Conservation (phyloP, 176 grass and related monocot species). For the Lolium multiflorum region DNA sequence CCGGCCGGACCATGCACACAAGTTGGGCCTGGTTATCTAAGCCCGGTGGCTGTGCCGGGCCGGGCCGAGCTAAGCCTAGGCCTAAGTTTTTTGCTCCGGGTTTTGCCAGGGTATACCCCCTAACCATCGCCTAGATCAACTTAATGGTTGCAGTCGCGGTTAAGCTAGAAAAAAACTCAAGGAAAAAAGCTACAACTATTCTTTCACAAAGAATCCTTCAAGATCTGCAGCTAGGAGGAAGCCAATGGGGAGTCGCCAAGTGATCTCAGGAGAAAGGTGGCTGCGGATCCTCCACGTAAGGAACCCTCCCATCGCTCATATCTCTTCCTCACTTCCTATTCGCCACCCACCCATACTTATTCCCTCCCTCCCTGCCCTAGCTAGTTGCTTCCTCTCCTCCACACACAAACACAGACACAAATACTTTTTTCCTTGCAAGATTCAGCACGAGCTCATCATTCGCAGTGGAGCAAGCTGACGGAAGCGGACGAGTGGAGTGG, state of each 20-base stretch:
- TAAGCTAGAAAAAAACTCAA: no score
- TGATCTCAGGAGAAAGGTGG: constrained; percentile 49
- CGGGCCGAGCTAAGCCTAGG: no score
- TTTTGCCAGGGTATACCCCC: no score
- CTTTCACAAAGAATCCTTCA: not conserved
- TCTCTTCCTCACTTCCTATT: constrained; percentile 43
- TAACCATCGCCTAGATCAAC: no score
- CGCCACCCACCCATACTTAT: constrained; percentile 44
- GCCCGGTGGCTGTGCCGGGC: no score
- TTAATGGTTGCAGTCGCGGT: no score
- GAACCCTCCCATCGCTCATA: constrained; percentile 47
- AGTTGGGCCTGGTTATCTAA: no score
- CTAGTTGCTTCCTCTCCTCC: constrained; percentile 53
- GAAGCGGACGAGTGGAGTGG: constrained; percentile 38
- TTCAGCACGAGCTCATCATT: constrained; percentile 26
- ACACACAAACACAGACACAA: constrained; percentile 28
- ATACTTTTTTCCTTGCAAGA: constrained; percentile 17
- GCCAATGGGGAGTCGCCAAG: constrained; percentile 40
- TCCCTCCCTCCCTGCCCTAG: constrained; percentile 43
- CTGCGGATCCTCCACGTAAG: constrained; percentile 59
- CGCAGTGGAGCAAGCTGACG: not conserved
- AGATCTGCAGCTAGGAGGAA: not conserved
- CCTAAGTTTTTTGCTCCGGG: no score
- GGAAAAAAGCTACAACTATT: not conserved
- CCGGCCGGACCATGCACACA: no score